Evolutionary conservation across 306 rosid species (phyloP), one percentile per base, ranked within the genome.

Genomic region (Phaseolus lunatus): DNA sequence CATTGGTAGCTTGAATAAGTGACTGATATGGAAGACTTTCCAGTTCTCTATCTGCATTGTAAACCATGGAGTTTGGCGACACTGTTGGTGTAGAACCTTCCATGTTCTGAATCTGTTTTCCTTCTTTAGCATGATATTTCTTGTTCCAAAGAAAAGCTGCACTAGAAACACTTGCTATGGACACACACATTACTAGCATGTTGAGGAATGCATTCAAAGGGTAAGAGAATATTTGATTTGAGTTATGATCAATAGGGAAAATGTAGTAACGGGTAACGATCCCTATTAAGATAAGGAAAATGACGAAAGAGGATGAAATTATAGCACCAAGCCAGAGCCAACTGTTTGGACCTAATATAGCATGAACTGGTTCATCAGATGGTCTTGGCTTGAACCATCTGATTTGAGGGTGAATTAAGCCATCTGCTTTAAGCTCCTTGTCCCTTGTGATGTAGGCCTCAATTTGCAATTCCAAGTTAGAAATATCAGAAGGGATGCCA

Each of bases 241-340:
- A 14, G 43, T 88, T 88, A 23, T 87, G 90, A 29, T 90, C 98
- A 0, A 84, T 90, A 0, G 91, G 98, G 74, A 80, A 90, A 44
- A 93, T 86, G 62, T 89, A 93, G 83, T 50, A 93, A 53, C 84
- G 75, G 2, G 78, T 89, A 24, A 90, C 62, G 43, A 86, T 62
- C 9, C 87, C 96, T 5, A 89, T 85, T 35, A 89, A 22, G 59
- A 83, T 61, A 15, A 91, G 91, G 76, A 85, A 90, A 23, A 88
- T 71, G 24, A 85, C 66, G 76, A 89, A 93, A 3, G 96, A 91
- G 3, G 90, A 85, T 15, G 88, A 74, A 22, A 89, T 89, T 49
- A 89, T 66, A 20, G 84, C 87, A 5, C 91, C 93, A 39, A 90
- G 90, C 91, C 98, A 93, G 5, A 93, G 83, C 98, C 98, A 89